Percentiles rank a stretch among this genome's conserved stretches.
Conservation (phyloP, 2,329 filamentous ascomycete species). For the Amylocarpus encephaloides region DNA sequence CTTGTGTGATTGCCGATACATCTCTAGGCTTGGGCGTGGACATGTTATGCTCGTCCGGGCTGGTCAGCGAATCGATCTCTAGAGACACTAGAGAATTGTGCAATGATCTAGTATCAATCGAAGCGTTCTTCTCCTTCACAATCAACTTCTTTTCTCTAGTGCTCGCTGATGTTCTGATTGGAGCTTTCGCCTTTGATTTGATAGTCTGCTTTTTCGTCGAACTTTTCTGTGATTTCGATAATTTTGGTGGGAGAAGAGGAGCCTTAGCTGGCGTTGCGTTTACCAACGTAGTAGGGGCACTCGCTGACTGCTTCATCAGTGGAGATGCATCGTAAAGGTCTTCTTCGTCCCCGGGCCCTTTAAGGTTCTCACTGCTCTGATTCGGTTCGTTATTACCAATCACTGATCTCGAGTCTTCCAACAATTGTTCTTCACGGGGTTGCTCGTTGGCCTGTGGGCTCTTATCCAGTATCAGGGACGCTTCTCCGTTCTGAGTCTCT, state of each 20-base stretch:
- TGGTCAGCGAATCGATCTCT: neutral
- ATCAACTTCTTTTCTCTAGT: no score
- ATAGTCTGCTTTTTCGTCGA: neutral
- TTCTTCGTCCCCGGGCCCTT: neutral
- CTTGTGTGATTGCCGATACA: neutral
- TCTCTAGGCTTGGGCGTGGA: neutral
- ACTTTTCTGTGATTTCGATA: neutral
- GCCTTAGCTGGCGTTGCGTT: neutral
- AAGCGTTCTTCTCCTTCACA: no score
- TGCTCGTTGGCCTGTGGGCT: no score
- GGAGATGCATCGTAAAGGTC: conserved; percentile 2
- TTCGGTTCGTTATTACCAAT: no score
- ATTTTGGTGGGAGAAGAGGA: no score
- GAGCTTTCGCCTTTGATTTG: neutral
- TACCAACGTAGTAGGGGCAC: neutral
- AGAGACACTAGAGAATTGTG: neutral
- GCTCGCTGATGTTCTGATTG: neutral
- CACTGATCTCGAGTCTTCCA: no score
- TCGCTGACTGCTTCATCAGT: neutral
- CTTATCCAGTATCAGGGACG: no score
- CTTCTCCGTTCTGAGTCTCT: no score
- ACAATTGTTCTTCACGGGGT: no score
- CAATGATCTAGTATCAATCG: no score
- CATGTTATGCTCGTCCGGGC: neutral
- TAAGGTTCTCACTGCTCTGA: no score